Evolutionary conservation across 805 yeast species (phyloP).

Genomic region (Scheffersomyces coipomensis): DNA sequence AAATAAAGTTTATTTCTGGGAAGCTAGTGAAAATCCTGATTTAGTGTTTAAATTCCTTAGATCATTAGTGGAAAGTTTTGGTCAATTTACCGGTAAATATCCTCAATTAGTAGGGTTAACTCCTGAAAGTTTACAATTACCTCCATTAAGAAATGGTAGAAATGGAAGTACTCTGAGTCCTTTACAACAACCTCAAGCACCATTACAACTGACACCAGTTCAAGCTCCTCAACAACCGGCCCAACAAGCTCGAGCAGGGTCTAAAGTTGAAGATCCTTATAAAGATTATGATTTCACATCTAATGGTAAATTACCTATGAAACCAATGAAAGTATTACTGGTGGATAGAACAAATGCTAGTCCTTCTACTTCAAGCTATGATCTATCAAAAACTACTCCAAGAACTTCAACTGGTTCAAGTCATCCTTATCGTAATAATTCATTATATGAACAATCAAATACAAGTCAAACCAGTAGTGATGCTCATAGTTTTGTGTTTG

Average conservation of each 20-base stretch:
- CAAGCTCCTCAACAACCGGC: slow-evolving; percentile 4
- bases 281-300: slow-evolving; percentile 40
- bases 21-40: slow-evolving; percentile 35
- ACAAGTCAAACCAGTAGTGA: slow-evolving; percentile 8
- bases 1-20: slow-evolving; percentile 84
- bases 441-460: neutral
- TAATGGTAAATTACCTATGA: slow-evolving; percentile 40
- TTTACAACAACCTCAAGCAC: slow-evolving; percentile 12
- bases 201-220: neutral
- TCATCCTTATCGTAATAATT: neutral
- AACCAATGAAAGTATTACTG: slow-evolving; percentile 40
- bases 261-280: slow-evolving; percentile 16
- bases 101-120: slow-evolving; percentile 34
- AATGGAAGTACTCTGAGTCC: slow-evolving; percentile 19
- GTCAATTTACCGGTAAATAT: slow-evolving; percentile 34
- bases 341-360: slow-evolving; percentile 17
- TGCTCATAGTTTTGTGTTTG: slow-evolving; percentile 15
- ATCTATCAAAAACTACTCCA: neutral
- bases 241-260: neutral
- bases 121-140: slow-evolving; percentile 32
- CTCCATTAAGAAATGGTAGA: slow-evolving; percentile 6
- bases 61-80: slow-evolving; percentile 28
- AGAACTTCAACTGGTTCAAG: neutral
- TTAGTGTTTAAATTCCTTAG: slow-evolving; percentile 35
- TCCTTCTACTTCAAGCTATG: neutral